A percentile compares a stretch with the other conserved stretches of the same genome.
phyloP scores from a whole-genome alignment of 176 grass and related monocot species.

The Rhynchospora tenuis region DNA sequence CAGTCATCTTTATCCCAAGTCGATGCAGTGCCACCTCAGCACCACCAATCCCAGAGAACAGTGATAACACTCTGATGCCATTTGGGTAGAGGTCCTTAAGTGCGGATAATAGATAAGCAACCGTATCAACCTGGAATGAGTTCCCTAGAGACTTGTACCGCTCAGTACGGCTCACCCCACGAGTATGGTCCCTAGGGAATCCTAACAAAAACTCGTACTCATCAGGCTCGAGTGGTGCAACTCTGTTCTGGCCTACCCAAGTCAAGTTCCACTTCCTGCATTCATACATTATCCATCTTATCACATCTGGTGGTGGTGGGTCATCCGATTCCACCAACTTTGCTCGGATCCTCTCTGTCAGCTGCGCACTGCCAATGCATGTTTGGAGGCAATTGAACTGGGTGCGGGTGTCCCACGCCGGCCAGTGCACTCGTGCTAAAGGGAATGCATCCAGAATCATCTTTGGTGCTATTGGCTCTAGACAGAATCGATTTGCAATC shows the following conservation, averaged over 20 bases:
- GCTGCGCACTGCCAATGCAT: conserved; percentile 41
- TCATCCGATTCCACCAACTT: conserved; percentile 18
- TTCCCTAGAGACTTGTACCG: conserved; percentile 67
- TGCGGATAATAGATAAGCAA: conserved; percentile 67
- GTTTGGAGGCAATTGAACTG: conserved; percentile 93
- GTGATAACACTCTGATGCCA: conserved; percentile 59
- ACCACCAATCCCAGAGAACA: conserved; percentile 94
- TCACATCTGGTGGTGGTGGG: conserved; percentile 32
- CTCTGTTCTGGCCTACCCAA: conserved; percentile 77
- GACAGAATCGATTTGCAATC: conserved; percentile 38
- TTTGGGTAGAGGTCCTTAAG: conserved; percentile 59
- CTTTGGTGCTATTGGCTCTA: conserved; percentile 50
- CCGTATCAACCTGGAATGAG: conserved; percentile 85
- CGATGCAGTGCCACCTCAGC: conserved; percentile 91
- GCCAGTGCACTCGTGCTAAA: conserved; percentile 52
- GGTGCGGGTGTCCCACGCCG: conserved; percentile 65
- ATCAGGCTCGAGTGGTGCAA: conserved; percentile 67
- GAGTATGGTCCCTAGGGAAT: conserved; percentile 75
- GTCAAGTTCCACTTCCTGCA: conserved; percentile 82
- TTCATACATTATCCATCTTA: conserved; percentile 47
- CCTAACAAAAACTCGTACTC: conserved; percentile 78
- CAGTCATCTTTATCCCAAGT: conserved; percentile 56
- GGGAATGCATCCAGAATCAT: conserved; percentile 63
- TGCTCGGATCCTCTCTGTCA: conserved; percentile 42
- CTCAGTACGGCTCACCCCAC: conserved; percentile 60